Base-by-base conservation (phyloP, 2,329 filamentous ascomycete species). In the Basipetospora chlamydospora region DNA sequence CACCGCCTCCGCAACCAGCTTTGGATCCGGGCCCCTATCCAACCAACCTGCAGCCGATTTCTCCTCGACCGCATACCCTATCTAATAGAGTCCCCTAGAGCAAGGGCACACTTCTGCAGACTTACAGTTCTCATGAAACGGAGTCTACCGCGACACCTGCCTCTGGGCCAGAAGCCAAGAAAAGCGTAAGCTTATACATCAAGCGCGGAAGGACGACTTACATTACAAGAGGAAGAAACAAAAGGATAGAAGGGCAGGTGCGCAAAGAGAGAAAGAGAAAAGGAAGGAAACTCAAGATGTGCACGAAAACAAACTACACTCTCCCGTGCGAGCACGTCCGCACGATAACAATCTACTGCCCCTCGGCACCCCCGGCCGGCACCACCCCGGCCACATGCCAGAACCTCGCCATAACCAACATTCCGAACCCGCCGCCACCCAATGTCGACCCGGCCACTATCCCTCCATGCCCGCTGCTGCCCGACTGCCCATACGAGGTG, bases 251-350 rank as follows among this genome's bases (percentile, higher is more conserved):
- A 17, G 2, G 5, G 15, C n/a, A 34, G 16, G 23, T 8, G 18
- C 13, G 18, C 22, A 17, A 10, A 8, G n/a, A 18, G 2, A 26
- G 13, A 6, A 13, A 12, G 26, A 25, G 13, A 10, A 28, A 17
- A 16, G 12, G 9, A 21, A 21, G 22, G 16, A 35, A 22, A 26
- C 21, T 23, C 11, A 28, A 6, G 12, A 69, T 69, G 66, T 70
- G 65, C 45, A 63, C 63, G 44, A 60, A 64, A 41, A 58, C 61
- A 36, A 61, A 56, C 32, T 68, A 68, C 48, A 64, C 60, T 23
- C 55, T 70, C 36, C 58, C 60, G 31, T 70, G 67, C 48, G 64
- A 67, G 49, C 66, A 70, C 47, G 56, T 67, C 44, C 56, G 56
- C 41, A 63, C 58, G 12, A 52, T 59, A 39, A 59, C 55, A 25